Conservation (phyloP, 371 early-diverging fungal species). For the Syncephalastrum racemosum region DNA sequence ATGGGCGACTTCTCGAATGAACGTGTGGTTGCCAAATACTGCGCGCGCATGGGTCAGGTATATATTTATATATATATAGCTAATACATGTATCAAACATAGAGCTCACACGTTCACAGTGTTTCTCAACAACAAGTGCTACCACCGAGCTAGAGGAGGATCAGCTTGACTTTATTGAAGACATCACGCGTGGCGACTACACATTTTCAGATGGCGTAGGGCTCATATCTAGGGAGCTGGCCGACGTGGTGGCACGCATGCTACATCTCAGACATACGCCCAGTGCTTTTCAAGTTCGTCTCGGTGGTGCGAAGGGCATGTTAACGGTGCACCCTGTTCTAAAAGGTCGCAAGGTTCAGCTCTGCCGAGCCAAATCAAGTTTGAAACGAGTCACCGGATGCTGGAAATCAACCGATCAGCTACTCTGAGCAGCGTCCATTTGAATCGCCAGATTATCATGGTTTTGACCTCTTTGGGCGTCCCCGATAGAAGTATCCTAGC, state of each 20-base stretch:
- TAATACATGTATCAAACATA: neutral
- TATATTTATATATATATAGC: constrained; percentile 6
- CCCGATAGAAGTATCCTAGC: constrained; percentile 40
- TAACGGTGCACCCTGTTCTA: constrained; percentile 29
- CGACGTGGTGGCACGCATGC: constrained; percentile 31
- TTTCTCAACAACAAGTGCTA: constrained; percentile 57
- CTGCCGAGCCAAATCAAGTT: constrained; percentile 66
- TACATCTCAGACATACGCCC: constrained; percentile 50
- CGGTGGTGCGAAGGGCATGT: constrained; percentile 75
- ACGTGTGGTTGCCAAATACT: constrained; percentile 58
- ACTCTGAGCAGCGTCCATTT: constrained; percentile 51
- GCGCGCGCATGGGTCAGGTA: constrained; percentile 66
- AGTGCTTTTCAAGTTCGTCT: constrained; percentile 76
- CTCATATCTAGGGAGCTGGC: constrained; percentile 54
- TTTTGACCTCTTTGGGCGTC: constrained; percentile 63
- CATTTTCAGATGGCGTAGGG: constrained; percentile 77
- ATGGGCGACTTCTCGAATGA: constrained; percentile 71
- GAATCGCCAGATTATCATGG: constrained; percentile 61
- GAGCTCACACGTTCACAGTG: constrained; percentile 21
- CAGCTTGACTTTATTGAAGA: constrained; percentile 53
- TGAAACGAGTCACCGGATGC: constrained; percentile 33
- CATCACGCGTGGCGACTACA: constrained; percentile 46
- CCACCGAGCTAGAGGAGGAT: constrained; percentile 18
- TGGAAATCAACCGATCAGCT: constrained; percentile 56
- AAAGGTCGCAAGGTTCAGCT: constrained; percentile 37